phyloP scores from a whole-genome alignment of 805 yeast species.

The Teunomyces aglyptinius region DNA sequence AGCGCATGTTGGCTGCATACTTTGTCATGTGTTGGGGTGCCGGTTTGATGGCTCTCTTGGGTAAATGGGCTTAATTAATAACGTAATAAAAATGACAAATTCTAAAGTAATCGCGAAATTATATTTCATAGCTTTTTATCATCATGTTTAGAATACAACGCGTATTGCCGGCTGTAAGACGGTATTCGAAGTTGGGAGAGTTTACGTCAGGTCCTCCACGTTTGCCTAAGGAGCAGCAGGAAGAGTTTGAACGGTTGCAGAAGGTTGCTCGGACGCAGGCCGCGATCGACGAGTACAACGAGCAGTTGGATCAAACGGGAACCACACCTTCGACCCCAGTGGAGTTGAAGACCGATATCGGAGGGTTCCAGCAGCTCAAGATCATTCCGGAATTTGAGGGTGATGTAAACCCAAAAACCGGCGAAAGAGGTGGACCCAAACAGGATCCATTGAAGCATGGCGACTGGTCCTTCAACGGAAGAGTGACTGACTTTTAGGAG shows the following conservation, averaged over 20 bases:
- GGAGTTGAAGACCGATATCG: conserved; percentile 43
- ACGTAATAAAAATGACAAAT: not conserved
- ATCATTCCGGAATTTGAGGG: conserved; percentile 96
- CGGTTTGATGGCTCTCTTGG: conserved; percentile 75
- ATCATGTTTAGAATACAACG: not conserved
- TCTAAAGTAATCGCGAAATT: not conserved
- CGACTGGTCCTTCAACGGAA: conserved; percentile 85
- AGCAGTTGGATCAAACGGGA: conserved; percentile 31
- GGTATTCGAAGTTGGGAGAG: conserved; percentile 12
- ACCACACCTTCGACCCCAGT: conserved; percentile 16
- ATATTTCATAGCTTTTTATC: not conserved
- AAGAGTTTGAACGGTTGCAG: conserved; percentile 87
- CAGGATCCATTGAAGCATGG: conserved; percentile 92
- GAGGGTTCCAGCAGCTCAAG: conserved; percentile 62
- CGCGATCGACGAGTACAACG: conserved; percentile 73
- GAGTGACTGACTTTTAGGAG: conserved; percentile 87
- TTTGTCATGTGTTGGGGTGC: conserved; percentile 60
- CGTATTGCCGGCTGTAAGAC: not conserved
- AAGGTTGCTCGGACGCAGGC: conserved; percentile 75
- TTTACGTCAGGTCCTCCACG: conserved; percentile 57
- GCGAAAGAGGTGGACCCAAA: conserved; percentile 96
- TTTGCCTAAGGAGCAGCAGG: conserved; percentile 77
- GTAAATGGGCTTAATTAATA: conserved; percentile 60
- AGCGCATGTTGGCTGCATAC: conserved; percentile 52
- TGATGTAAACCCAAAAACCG: conserved; percentile 86